Evolutionary conservation across 2,329 filamentous ascomycete genomes (phyloP), one percentile per base, ranked within the genome.

Genomic region (Coniochaeta ligniaria): DNA sequence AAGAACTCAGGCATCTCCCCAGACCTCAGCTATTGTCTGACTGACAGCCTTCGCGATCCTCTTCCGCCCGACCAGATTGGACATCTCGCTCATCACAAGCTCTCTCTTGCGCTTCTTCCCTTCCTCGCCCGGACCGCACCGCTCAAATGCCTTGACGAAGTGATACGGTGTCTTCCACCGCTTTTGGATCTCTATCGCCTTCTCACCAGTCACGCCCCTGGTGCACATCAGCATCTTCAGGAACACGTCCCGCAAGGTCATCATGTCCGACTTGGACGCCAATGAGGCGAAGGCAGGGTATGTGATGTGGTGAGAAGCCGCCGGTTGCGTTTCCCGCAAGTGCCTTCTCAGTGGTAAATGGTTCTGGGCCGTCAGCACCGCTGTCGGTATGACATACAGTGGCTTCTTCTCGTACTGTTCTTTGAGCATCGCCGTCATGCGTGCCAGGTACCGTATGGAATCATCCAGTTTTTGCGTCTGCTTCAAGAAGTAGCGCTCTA

Each of bases 161-260:
- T 85, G 84, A 61, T 83, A 78, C 0, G 91, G 91, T 1, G 90
- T 94, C 64, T 81, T 84, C 89, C 90, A 95, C n/a, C 80, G 76
- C 65, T 85, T 86, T 69, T 94, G 90, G 14, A 95, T 91, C 73
- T 91, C 90, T 6, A 93, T 73, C 0, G 91, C 91, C 67, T 90
- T 91, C 66, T 93, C 90, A 3, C 88, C 89, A 0, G 88, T 90
- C 14, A 95, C 78, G 1, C 89, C 89, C 60, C 83, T 83, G 1
- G 84, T 91, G 64, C 88, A 91, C 90, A 95, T 92, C 56, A 95
- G 80, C 90, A 95, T 94, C 73, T 93, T 93, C 28, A 95, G 75
- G 66, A 85, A 94, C 0, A 93, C 73, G 66, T 95, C 91, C 60
- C 89, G 80, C 11, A 94, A 75, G 0, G 89, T 90, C 66, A 92